Base-by-base conservation (phyloP, 2,329 filamentous ascomycete genomes). In the Magnaporthiopsis rhizophila region DNA sequence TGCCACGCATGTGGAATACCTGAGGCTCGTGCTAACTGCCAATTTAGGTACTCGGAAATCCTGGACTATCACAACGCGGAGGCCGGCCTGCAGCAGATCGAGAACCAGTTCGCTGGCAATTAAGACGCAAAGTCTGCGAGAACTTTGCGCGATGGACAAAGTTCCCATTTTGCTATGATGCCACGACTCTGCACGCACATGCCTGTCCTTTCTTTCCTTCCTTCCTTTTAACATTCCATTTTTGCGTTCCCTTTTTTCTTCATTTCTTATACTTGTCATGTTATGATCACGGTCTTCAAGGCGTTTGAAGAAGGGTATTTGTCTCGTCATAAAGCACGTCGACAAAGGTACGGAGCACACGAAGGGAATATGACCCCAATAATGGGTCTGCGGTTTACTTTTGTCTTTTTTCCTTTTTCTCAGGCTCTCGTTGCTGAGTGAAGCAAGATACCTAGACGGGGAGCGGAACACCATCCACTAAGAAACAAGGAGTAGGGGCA, bases 61-160 rank as follows among this genome's bases (percentile, higher is more conserved):
- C 89, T 98, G 71, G 93, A 98, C 78, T 98, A 97, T 79, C 95
- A 98, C 80, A 97, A 98, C 74, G 89, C 97, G 68, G 92, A 96
- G 67, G 77, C 82, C 59, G 73, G 73, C 60, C 72, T 72, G 69
- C 72, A 72, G 30, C 69, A 72, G 67, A 77, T 79, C 70, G 79
- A 79, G 21, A 74, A 74, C 30, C 74, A 76, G 62, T 72, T 72
- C 68, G 74, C 76, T 68, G 76, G 74, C 66, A 76, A 79, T 75
- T 76, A 72, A 73, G 57, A 61, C n/a, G 21, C 15, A 60, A 15
- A 18, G 7, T 38, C 45, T 24, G 45, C 45, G 45, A 18, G 45
- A 21, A 21, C 26, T 58, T 57, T 21, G 18, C 50, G 61, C 50
- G 12, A 62, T 24, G 45, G 13, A 61, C 9, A 15, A n/a, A 28